A percentile compares a stretch with the other conserved stretches of the same genome.
Conservation (phyloP, 2,329 filamentous ascomycete species). For the Apiospora sp. region DNA sequence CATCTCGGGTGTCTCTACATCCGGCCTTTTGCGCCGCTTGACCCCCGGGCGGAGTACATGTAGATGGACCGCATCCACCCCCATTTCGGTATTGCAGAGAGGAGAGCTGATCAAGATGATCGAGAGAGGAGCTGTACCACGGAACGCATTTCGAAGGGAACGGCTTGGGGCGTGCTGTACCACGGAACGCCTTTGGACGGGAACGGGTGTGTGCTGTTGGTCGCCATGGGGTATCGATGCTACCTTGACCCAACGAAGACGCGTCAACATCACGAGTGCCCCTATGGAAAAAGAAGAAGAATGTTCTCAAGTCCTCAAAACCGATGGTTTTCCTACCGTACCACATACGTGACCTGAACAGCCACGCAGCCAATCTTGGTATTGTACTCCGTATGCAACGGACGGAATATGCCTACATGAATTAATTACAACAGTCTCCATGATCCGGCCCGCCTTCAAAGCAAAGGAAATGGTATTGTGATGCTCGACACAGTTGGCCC, state of each 20-base stretch:
- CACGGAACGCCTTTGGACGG: neutral
- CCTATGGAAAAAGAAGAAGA: neutral
- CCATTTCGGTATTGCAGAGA: neutral
- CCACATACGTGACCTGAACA: neutral
- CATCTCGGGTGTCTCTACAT: conserved; percentile 8
- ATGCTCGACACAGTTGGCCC: no score
- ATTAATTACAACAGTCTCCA: neutral
- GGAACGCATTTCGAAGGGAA: neutral
- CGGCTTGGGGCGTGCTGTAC: neutral
- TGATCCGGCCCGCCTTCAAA: neutral
- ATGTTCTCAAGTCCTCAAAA: neutral
- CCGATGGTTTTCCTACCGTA: neutral
- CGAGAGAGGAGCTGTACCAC: neutral
- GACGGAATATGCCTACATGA: neutral
- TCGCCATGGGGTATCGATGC: neutral
- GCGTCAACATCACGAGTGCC: neutral
- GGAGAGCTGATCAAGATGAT: neutral
- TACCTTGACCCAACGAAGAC: neutral
- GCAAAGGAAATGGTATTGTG: no score
- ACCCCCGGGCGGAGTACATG: neutral
- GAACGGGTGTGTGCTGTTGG: neutral
- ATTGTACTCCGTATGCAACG: neutral
- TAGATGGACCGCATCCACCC: neutral
- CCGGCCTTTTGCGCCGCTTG: neutral
- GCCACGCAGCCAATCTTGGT: neutral